Evolutionary conservation across 345 rosid species (phyloP), one percentile per base, ranked within the genome.

Genomic region (Physaria fendleri): DNA sequence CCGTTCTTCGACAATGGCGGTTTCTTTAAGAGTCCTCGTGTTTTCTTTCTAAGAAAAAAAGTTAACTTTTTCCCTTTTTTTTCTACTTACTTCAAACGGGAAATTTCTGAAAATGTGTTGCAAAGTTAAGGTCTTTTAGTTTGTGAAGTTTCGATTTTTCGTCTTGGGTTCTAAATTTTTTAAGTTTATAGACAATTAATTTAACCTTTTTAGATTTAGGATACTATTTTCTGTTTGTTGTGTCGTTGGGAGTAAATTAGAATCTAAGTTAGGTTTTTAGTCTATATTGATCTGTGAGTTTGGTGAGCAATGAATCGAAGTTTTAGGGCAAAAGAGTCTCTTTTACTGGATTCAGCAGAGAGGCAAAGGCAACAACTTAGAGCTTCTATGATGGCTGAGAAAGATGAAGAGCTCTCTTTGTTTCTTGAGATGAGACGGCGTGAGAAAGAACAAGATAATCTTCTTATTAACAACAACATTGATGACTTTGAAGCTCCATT

Each of bases 361-460:
- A 85, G 82, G 66, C 97, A 85, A 74, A 76, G 91, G 72, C 84
- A 80, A 46, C 95, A 87, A 22, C 79, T 87, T 47, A 76, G 86
- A 56, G 90, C 90, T 56, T 81, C 90, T 56, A 67, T 90, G 84
- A 69, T 78, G 90, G 87, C 81, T 74, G 95, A 87, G 65, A 90
- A 83, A 56, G 99, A 93, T 66, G 99, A 93, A 49, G 97, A 90
- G 69, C 92, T 90, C 5, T 81, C 91, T 4, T 52, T 93, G 81
- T 93, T 93, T 64, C 88, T 85, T 17, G 99, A 93, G 79, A 93
- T 93, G 97, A 82, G 78, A 27, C 82, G 79, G 47, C 84, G 88
- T n/a, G 99, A 90, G 77, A 83, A 87, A 71, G 92, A 90, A 30
- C 91, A 83, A 12, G 77, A 57, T 11, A 77, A 57, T 72, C 81